Conservation (phyloP, 805 yeast genomes). For the Candida ponderosae region DNA sequence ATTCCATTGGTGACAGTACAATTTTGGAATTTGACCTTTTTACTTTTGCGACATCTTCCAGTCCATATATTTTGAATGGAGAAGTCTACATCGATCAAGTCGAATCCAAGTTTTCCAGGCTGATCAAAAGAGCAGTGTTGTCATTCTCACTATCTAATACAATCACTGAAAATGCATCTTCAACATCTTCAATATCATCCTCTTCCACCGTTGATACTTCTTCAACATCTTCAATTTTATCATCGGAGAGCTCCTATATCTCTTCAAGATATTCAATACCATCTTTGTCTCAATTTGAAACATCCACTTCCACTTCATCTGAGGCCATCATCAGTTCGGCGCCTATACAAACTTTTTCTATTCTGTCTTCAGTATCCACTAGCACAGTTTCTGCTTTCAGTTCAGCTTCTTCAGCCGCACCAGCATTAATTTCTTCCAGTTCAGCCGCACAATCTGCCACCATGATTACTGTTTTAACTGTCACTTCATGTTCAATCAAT, state of each 20-base stretch:
- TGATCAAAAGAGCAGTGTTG: conserved; percentile 4
- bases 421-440: not conserved
- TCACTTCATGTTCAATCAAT: conserved; percentile 26
- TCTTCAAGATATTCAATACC: not conserved
- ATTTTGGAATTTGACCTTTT: conserved; percentile 1
- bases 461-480: conserved; percentile 24
- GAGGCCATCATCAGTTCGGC: not conserved
- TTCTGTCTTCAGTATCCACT: not conserved
- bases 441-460: conserved; percentile 14
- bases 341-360: not conserved
- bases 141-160: not conserved
- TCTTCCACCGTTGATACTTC: not conserved
- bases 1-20: not conserved
- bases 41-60: not conserved
- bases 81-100: not conserved
- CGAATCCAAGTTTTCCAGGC: conserved; percentile 2
- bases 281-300: not conserved
- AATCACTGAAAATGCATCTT: not conserved
- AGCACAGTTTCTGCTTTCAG: not conserved
- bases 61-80: conserved; percentile 4
- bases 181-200: not conserved
- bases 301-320: conserved; percentile 1
- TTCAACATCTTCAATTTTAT: conserved; percentile 1
- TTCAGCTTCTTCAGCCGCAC: not conserved
- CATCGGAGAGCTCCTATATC: not conserved